Conservation (phyloP, 768 basidiomycete species). For the Astraeus odoratus region DNA sequence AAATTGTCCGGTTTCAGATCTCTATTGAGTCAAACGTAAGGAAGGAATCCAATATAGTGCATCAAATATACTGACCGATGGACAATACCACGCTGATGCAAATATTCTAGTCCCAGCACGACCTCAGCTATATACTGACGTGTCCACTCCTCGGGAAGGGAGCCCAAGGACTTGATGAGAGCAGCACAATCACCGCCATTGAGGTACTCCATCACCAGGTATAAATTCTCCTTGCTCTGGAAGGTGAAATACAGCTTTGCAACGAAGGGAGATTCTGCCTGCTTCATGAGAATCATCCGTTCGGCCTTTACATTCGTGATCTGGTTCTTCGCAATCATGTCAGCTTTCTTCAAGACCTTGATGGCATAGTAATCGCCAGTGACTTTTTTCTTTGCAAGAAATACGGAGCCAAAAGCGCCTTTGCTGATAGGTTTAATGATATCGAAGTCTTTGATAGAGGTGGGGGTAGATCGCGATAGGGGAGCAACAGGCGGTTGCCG, state of each 20-base stretch:
- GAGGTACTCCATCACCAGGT: constrained; percentile 99
- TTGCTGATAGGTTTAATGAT: constrained; percentile 99
- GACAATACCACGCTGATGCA: constrained; percentile 92
- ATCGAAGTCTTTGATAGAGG: constrained; percentile 98
- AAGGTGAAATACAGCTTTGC: constrained; percentile 98
- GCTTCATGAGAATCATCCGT: constrained; percentile 99
- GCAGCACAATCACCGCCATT: constrained; percentile 98
- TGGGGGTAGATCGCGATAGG: constrained; percentile 68
- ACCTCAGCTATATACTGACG: constrained; percentile 96
- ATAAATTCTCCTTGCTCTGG: constrained; percentile 98
- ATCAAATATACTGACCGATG: constrained; percentile 67
- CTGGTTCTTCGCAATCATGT: constrained; percentile 99
- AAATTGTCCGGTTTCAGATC: constrained; percentile 98
- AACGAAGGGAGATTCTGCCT: constrained; percentile 96
- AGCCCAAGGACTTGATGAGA: constrained; percentile 92
- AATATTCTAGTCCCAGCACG: constrained; percentile 88
- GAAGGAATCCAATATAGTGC: neutral
- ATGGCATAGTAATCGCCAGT: constrained; percentile 99
- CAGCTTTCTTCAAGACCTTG: constrained; percentile 99
- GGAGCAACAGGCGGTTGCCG: constrained; percentile 76
- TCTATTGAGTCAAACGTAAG: constrained; percentile 35
- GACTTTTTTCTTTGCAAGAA: constrained; percentile 94
- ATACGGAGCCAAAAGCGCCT: constrained; percentile 97
- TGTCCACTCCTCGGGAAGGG: constrained; percentile 93
- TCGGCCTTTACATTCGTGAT: constrained; percentile 99